Base-by-base conservation (phyloP, 2,329 filamentous ascomycete species). In the Aspergillus brunneoviolaceus region DNA sequence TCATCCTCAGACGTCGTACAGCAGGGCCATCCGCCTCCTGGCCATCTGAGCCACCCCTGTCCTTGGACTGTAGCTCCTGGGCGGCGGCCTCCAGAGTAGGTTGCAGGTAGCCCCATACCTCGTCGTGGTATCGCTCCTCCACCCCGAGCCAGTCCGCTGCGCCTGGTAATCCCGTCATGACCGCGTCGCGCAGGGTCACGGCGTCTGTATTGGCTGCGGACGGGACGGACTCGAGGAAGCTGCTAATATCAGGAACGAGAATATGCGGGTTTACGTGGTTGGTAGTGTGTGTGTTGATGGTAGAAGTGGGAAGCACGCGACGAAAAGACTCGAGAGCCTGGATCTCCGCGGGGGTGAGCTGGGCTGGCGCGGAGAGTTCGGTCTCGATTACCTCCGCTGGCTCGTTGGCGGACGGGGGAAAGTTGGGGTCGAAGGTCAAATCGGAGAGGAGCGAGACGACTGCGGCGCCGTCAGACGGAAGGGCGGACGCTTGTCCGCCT, bases 71-170 rank as follows among this genome's bases (percentile, higher is more conserved):
- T 21, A 89, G 72, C 69, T 90, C 87, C 50, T 74, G 73, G 59
- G 77, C 78, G 4, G 87, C 88, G 61, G 84, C 80, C 53, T 79
- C 76, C 10, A 87, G 81, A 35, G 89, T 75, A 3, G 82, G 79
- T 31, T 80, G 74, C 21, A 90, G 72, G 59, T 85, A 85, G 21
- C 88, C 88, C 88, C 88, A 90, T 25, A 90, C 87, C 58, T 89
- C 84, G 69, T 89, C 86, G 53, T 74, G 71, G 60, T 77, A 77
- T 42, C 69, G 64, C 42, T 76, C 73, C 56, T 77, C 73, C 1
- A 76, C 72, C 12, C 61, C 61, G 10, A 77, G 39, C 74, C 74
- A 72, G 39, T 74, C 70, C 45, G 62, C 65, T 11, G 73, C 71
- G 0, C 74, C 74, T 2, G 74, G 69, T 1, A 76, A 63, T 49